phyloP scores from a whole-genome alignment of 2,329 filamentous ascomycete species.

The Penicillium janthinellum region DNA sequence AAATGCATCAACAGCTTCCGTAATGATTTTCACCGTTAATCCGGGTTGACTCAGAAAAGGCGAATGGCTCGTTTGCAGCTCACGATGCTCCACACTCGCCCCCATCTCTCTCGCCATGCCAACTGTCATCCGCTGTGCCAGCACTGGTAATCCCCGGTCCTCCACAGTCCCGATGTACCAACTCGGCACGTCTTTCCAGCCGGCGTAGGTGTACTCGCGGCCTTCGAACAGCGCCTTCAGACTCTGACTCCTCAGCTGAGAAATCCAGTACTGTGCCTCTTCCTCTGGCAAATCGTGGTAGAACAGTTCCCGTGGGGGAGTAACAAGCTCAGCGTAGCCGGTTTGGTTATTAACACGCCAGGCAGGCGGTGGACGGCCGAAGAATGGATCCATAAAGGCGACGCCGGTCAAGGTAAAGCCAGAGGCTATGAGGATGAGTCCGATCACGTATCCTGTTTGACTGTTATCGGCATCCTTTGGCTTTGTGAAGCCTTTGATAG shows the following conservation, averaged over 20 bases:
- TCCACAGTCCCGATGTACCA: conserved; percentile 52
- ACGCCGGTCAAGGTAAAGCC: conserved; percentile 46
- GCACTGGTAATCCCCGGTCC: conserved; percentile 46
- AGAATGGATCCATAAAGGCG: conserved; percentile 46
- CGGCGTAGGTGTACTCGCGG: conserved; percentile 48
- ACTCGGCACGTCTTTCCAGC: conserved; percentile 52
- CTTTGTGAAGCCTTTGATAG: conserved; percentile 47
- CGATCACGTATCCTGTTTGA: conserved; percentile 45
- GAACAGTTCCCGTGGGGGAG: conserved; percentile 46
- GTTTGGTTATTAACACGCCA: conserved; percentile 46
- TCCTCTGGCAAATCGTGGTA: conserved; percentile 54
- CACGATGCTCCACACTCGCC: conserved; percentile 39
- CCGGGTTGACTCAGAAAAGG: conserved; percentile 53
- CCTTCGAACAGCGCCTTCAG: conserved; percentile 51
- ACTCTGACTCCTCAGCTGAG: conserved; percentile 45
- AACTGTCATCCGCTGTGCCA: conserved; percentile 43
- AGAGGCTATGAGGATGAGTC: conserved; percentile 49
- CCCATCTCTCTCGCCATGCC: conserved; percentile 45
- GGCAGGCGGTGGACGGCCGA: conserved; percentile 46
- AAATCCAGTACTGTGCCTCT: conserved; percentile 49
- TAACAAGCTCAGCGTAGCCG: conserved; percentile 46
- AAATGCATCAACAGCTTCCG: conserved; percentile 40
- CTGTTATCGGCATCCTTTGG: conserved; percentile 1
- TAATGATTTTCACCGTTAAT: conserved; percentile 43
- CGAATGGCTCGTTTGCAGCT: conserved; percentile 52